A percentile compares a stretch with the other conserved stretches of the same genome.
Conservation (phyloP, 2,329 filamentous ascomycete species). For the Microsporum canis region DNA sequence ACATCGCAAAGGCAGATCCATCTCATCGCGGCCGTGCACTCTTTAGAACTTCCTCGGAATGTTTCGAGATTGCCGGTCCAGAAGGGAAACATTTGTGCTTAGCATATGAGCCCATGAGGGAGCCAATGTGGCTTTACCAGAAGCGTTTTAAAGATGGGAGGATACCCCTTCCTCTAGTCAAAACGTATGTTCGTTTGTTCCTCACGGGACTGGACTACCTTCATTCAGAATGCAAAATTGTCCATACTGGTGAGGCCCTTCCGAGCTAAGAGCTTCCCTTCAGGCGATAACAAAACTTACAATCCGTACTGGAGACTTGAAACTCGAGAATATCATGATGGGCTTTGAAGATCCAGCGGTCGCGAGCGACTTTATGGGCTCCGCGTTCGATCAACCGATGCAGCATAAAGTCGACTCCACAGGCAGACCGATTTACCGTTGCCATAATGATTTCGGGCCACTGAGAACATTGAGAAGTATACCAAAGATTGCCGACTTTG, state of each 20-base stretch:
- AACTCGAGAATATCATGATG: slow-evolving; percentile 13
- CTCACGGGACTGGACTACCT: slow-evolving; percentile 31
- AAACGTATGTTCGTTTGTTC: slow-evolving; percentile 22
- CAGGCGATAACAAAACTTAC: neutral
- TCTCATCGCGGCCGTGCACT: slow-evolving; percentile 19
- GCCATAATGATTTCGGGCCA: slow-evolving; percentile 18
- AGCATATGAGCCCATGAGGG: slow-evolving; percentile 25
- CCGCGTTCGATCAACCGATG: slow-evolving; percentile 3
- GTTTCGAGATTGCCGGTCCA: slow-evolving; percentile 16
- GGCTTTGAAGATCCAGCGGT: slow-evolving; percentile 10
- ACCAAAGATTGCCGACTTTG: slow-evolving; percentile 19
- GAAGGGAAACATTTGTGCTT: slow-evolving; percentile 23
- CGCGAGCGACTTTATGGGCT: slow-evolving; percentile 7
- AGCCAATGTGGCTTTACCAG: slow-evolving; percentile 23
- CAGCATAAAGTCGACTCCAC: slow-evolving; percentile 13
- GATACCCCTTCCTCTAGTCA: slow-evolving; percentile 20
- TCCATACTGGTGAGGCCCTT: slow-evolving; percentile 27
- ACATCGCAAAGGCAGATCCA: slow-evolving; percentile 18
- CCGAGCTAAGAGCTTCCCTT: neutral
- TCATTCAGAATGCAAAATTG: slow-evolving; percentile 27
- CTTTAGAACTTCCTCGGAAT: slow-evolving; percentile 20
- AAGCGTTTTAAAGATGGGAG: slow-evolving; percentile 15
- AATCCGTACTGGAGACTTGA: slow-evolving; percentile 8
- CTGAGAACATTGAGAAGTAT: slow-evolving; percentile 14
- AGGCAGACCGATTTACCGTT: slow-evolving; percentile 16